phyloP scores from a whole-genome alignment of 441 rosid genomes.

The Brassica balearica region DNA sequence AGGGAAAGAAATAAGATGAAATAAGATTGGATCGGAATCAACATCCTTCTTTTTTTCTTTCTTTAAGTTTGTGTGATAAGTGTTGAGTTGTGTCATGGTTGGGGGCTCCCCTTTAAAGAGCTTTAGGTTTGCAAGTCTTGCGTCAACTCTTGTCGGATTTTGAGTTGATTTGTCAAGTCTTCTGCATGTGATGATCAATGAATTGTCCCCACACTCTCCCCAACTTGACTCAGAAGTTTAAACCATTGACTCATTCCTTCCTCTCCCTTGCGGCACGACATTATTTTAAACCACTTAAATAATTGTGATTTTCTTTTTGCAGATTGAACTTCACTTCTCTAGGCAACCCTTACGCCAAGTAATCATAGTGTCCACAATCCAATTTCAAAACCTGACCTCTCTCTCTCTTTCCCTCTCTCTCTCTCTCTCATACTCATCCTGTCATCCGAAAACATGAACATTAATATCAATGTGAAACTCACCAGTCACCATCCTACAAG shows the following conservation, averaged over 20 bases:
- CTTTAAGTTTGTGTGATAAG: neutral
- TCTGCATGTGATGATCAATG: neutral
- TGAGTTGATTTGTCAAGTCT: neutral
- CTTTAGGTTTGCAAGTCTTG: neutral
- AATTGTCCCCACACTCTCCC: neutral
- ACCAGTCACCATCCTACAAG: neutral
- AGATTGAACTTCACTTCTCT: neutral
- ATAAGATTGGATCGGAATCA: neutral
- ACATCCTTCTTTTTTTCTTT: neutral
- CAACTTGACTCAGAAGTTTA: neutral
- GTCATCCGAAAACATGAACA: neutral
- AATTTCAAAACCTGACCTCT: neutral
- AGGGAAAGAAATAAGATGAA: neutral
- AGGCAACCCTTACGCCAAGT: neutral
- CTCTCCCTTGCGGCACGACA: neutral
- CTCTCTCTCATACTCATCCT: neutral
- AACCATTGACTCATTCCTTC: neutral
- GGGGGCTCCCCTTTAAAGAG: neutral
- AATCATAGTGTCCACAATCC: neutral
- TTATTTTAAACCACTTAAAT: neutral
- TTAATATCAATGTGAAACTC: neutral
- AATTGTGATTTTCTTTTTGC: neutral
- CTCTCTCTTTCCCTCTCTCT: neutral
- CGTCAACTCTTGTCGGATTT: neutral
- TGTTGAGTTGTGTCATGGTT: neutral